A percentile compares a stretch with the other conserved stretches of the same genome.
phyloP scores from a whole-genome alignment of 2,329 filamentous ascomycete species.

The Fusarium bactridioides region DNA sequence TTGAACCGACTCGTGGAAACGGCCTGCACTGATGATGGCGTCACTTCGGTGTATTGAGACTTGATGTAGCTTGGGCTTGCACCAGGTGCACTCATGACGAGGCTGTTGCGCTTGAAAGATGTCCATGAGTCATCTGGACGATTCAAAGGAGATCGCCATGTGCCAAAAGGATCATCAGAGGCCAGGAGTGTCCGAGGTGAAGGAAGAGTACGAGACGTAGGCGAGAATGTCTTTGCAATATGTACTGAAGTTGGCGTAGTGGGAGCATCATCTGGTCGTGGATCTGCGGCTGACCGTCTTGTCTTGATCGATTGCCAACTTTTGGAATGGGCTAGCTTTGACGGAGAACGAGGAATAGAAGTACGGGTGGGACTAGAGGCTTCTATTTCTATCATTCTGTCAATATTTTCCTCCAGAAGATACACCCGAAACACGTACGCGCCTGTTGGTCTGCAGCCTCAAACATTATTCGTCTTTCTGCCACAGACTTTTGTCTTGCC shows the following conservation, averaged over 20 bases:
- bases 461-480: slow-evolving; percentile 38
- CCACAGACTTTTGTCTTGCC: slow-evolving; percentile 35
- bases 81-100: not conserved
- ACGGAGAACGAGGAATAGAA: not conserved
- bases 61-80: slow-evolving; percentile 27
- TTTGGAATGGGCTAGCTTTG: slow-evolving; percentile 17
- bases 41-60: slow-evolving; percentile 21
- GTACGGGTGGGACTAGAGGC: not conserved
- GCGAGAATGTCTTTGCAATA: not conserved
- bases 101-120: slow-evolving; percentile 16
- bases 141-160: slow-evolving; percentile 15
- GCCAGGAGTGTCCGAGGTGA: slow-evolving; percentile 1
- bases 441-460: slow-evolving; percentile 4
- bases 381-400: not conserved
- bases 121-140: slow-evolving; percentile 24
- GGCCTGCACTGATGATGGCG: not conserved
- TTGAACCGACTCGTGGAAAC: not conserved
- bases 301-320: slow-evolving; percentile 20
- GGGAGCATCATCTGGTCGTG: not conserved
- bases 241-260: not conserved
- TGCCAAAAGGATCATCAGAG: slow-evolving; percentile 14
- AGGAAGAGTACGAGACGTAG: not conserved
- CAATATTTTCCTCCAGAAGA: not conserved
- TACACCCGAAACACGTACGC: not conserved
- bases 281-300: not conserved